A percentile compares a stretch with the other conserved stretches of the same genome.
These are phyloP conservation scores for Amanita polypyramis DNA, from an alignment of 768 basidiomycete genomes.

Conservation along the genomic window DNA sequence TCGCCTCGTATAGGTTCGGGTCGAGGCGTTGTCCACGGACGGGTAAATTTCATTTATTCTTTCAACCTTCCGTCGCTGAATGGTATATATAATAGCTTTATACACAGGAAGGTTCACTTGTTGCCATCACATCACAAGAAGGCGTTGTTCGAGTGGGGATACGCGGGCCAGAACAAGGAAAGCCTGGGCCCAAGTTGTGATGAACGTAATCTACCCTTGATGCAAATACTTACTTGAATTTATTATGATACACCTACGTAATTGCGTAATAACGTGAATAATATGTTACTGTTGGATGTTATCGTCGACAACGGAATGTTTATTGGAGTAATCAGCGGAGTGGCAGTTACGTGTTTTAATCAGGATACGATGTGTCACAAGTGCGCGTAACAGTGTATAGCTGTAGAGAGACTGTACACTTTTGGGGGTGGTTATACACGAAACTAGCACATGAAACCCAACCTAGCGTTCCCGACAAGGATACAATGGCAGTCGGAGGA, in stretches of 20 bases:
- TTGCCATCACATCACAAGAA: constrained; percentile 76
- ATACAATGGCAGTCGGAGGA: not conserved
- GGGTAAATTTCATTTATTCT: constrained; percentile 31
- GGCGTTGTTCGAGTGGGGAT: constrained; percentile 59
- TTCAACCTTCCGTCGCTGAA: constrained; percentile 4
- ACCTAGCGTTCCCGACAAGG: not conserved
- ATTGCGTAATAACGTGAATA: not conserved
- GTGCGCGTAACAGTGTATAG: not conserved
- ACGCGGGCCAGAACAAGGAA: constrained; percentile 25
- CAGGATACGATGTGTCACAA: not conserved
- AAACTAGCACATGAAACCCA: not conserved
- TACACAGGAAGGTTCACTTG: constrained; percentile 49
- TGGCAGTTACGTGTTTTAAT: too few species aligned
- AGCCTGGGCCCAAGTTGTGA: constrained; percentile 25
- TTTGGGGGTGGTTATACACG: constrained; percentile 5
- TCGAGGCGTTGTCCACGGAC: constrained; percentile 58
- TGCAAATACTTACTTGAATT: not conserved
- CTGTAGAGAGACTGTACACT: not conserved
- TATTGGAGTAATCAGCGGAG: too few species aligned
- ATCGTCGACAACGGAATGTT: too few species aligned
- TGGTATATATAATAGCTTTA: constrained; percentile 40
- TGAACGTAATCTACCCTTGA: not conserved
- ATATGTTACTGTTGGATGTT: too few species aligned
- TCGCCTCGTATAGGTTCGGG: constrained; percentile 58
- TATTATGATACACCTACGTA: not conserved